A percentile compares a stretch with the other conserved stretches of the same genome.
Evolutionary conservation across 768 basidiomycete species (phyloP).

Genomic region (Tylopilus intermedius): DNA sequence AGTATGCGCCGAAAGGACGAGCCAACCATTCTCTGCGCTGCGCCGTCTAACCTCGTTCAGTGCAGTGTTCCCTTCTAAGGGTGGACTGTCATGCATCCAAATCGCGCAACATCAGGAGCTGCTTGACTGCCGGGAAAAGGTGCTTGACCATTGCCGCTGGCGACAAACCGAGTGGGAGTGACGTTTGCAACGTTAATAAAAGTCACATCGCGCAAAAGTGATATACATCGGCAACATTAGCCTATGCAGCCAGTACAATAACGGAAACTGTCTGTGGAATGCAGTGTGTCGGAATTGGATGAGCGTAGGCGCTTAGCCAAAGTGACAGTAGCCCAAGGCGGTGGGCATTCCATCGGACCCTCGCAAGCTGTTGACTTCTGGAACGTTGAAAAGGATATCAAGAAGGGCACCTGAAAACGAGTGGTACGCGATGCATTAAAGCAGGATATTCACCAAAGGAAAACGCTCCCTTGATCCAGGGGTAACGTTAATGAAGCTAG

Average conservation of each 20-base stretch:
- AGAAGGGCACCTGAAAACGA: constrained; percentile 37
- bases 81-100: constrained; percentile 57
- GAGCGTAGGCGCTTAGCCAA: constrained; percentile 19
- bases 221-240: constrained; percentile 5
- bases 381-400: constrained; percentile 46
- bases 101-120: constrained; percentile 52
- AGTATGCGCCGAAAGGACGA: constrained; percentile 63
- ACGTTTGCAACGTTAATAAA: neutral
- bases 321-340: constrained; percentile 40
- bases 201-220: constrained; percentile 16
- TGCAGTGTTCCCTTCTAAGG: constrained; percentile 41
- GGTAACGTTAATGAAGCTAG: constrained; percentile 38
- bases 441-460: constrained; percentile 52
- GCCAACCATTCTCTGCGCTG: constrained; percentile 73
- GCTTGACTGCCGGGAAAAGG: constrained; percentile 49
- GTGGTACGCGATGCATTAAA: neutral
- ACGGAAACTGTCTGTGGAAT: constrained; percentile 7
- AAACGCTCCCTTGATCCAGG: constrained; percentile 35
- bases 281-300: constrained; percentile 13
- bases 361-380: constrained; percentile 45
- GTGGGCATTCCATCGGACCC: no score
- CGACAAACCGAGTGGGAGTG: constrained; percentile 1
- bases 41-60: constrained; percentile 58
- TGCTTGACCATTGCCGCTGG: constrained; percentile 34
- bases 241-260: constrained; percentile 18